A percentile compares a stretch with the other conserved stretches of the same genome.
phyloP scores from a whole-genome alignment of 2,329 filamentous ascomycete genomes.

The Aspergillus sp. region DNA sequence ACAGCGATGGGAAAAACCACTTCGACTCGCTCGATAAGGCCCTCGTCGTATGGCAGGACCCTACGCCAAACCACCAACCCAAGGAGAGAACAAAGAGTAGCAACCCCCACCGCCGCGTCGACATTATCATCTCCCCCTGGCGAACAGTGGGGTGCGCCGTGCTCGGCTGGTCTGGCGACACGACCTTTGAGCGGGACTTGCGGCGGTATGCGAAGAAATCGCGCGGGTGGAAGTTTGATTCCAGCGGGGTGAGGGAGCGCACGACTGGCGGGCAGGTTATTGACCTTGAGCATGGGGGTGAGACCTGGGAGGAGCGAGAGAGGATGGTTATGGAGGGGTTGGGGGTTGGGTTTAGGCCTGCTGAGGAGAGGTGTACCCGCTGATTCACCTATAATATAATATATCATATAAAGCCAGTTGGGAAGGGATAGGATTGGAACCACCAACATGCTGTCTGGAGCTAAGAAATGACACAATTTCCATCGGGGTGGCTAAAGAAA shows the following conservation, averaged over 20 bases:
- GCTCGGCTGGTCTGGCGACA: slow-evolving; percentile 83
- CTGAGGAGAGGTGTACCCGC: slow-evolving; percentile 67
- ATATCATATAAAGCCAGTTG: not conserved
- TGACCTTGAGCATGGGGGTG: slow-evolving; percentile 61
- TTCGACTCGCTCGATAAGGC: slow-evolving; percentile 93
- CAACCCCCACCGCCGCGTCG: slow-evolving; percentile 79
- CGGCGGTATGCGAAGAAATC: slow-evolving; percentile 73
- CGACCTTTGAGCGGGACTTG: slow-evolving; percentile 85
- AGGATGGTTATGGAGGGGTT: slow-evolving; percentile 76
- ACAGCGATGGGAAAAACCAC: slow-evolving; percentile 30
- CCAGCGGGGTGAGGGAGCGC: slow-evolving; percentile 74
- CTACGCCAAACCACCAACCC: slow-evolving; percentile 25
- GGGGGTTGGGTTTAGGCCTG: slow-evolving; percentile 65
- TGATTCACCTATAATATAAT: slow-evolving; percentile 27
- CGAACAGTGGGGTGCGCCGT: slow-evolving; percentile 84
- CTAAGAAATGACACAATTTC: too few relatives aligned
- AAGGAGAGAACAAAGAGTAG: slow-evolving; percentile 1
- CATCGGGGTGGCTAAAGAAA: too few relatives aligned
- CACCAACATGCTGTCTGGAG: too few relatives aligned
- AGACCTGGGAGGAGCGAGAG: slow-evolving; percentile 70
- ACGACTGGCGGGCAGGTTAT: slow-evolving; percentile 64
- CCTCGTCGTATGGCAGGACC: slow-evolving; percentile 86
- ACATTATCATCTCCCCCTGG: slow-evolving; percentile 90
- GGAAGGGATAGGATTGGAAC: too few relatives aligned
- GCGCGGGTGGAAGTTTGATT: slow-evolving; percentile 82